A percentile compares a stretch with the other conserved stretches of the same genome.
Conservation (phyloP, 2,329 filamentous ascomycete species). For the Epichloe gansuensis region DNA sequence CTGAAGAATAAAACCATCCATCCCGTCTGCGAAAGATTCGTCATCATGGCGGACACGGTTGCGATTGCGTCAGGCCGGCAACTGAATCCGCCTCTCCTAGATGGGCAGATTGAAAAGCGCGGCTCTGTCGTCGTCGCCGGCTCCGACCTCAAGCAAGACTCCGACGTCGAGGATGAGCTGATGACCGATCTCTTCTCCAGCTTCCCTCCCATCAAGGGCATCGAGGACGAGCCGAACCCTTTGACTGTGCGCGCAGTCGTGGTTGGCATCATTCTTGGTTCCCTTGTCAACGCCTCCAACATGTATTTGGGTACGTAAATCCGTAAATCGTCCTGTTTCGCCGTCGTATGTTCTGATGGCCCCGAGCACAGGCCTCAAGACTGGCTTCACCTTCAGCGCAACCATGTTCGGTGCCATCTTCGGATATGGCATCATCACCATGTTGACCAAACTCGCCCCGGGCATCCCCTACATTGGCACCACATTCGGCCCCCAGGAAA, state of each 20-base stretch:
- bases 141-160: slow-evolving; percentile 16
- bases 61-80: not conserved
- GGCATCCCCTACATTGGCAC: slow-evolving; percentile 39
- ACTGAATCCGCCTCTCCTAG: not conserved
- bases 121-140: slow-evolving; percentile 13
- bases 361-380: slow-evolving; percentile 29
- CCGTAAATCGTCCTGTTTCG: too few species aligned
- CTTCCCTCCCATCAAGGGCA: slow-evolving; percentile 27
- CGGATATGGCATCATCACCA: slow-evolving; percentile 44
- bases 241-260: slow-evolving; percentile 43
- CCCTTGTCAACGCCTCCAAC: slow-evolving; percentile 48
- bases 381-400: slow-evolving; percentile 36
- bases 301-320: slow-evolving; percentile 39
- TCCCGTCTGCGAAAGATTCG: not conserved
- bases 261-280: slow-evolving; percentile 42
- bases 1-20: too few species aligned
- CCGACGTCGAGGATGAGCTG: slow-evolving; percentile 15
- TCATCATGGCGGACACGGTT: not conserved
- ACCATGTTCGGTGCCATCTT: slow-evolving; percentile 42
- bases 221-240: slow-evolving; percentile 33
- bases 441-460: slow-evolving; percentile 35
- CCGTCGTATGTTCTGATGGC: too few species aligned
- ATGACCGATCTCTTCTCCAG: slow-evolving; percentile 26
- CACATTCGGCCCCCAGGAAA: slow-evolving; percentile 46
- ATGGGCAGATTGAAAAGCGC: slow-evolving; percentile 12